A percentile compares a stretch with the other conserved stretches of the same genome.
phyloP scores from a whole-genome alignment of 805 yeast genomes.

The Brettanomyces sp. region DNA sequence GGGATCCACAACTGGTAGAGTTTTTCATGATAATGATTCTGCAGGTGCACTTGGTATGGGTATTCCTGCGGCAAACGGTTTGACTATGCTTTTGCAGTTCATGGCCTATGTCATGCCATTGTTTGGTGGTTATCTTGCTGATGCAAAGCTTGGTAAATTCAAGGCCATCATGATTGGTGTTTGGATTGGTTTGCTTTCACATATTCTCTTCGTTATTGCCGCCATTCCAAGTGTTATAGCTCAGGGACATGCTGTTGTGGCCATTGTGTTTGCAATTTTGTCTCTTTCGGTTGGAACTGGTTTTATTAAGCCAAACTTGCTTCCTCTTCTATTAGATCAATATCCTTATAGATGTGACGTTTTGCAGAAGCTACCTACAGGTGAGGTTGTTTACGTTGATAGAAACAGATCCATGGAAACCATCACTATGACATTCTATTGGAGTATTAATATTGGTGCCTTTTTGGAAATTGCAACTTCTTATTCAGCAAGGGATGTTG shows the following conservation, averaged over 20 bases:
- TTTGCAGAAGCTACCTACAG: constrained; percentile 48
- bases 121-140: constrained; percentile 44
- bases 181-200: constrained; percentile 36
- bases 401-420: constrained; percentile 32
- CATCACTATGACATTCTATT: constrained; percentile 37
- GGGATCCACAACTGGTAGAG: constrained; percentile 39
- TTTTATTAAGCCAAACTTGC: constrained; percentile 43
- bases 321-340: constrained; percentile 48
- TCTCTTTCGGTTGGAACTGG: constrained; percentile 40
- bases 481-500: constrained; percentile 40
- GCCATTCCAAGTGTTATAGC: constrained; percentile 36
- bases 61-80: constrained; percentile 35
- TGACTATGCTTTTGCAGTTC: constrained; percentile 37
- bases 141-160: constrained; percentile 36
- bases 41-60: constrained; percentile 47
- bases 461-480: constrained; percentile 44
- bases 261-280: constrained; percentile 31
- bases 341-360: constrained; percentile 52
- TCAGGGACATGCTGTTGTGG: constrained; percentile 28
- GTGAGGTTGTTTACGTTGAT: constrained; percentile 55
- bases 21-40: constrained; percentile 18
- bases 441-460: constrained; percentile 48
- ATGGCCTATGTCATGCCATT: constrained; percentile 43
- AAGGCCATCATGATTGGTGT: constrained; percentile 43
- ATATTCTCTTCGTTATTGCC: constrained; percentile 39